Conservation (phyloP, 352 stramenopile genomes). For the Globisporangium canariense region DNA sequence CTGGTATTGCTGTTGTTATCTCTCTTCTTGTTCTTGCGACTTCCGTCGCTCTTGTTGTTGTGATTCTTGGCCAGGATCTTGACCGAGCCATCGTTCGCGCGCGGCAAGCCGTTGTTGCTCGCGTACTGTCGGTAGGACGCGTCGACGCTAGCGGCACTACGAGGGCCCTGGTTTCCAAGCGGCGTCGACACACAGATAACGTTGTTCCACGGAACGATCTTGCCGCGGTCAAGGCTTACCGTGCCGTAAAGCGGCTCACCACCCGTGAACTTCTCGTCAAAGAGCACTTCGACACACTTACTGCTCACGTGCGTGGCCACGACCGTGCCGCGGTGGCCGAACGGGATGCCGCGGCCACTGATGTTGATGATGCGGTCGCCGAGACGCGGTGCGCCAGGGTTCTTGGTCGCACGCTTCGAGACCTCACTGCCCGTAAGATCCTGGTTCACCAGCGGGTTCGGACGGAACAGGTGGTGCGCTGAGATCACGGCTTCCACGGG, state of each 20-base stretch:
- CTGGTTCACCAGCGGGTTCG: slow-evolving; percentile 74
- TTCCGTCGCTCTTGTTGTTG: slow-evolving; percentile 1
- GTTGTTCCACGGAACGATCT: slow-evolving; percentile 94
- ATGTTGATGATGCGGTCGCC: slow-evolving; percentile 98
- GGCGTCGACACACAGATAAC: slow-evolving; percentile 67
- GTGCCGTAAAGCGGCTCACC: slow-evolving; percentile 94
- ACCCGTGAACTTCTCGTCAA: slow-evolving; percentile 96
- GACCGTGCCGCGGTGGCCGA: slow-evolving; percentile 97
- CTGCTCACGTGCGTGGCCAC: slow-evolving; percentile 95
- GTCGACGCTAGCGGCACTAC: slow-evolving; percentile 4
- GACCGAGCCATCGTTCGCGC: slow-evolving; percentile 10
- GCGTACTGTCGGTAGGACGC: slow-evolving; percentile 12
- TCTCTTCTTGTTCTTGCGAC: background rate
- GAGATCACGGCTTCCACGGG: slow-evolving; percentile 41
- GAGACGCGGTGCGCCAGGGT: slow-evolving; percentile 81
- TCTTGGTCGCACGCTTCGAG: slow-evolving; percentile 50
- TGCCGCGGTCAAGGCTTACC: slow-evolving; percentile 93
- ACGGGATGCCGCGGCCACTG: slow-evolving; percentile 92
- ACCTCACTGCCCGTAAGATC: slow-evolving; percentile 73
- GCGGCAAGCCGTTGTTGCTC: slow-evolving; percentile 13
- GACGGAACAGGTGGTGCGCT: slow-evolving; percentile 64
- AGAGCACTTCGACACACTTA: slow-evolving; percentile 97
- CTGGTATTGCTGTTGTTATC: background rate
- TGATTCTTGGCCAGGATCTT: slow-evolving; percentile 12
- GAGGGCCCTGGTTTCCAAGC: slow-evolving; percentile 9